Evolutionary conservation across 2,329 filamentous ascomycete genomes (phyloP).

Genomic region (Hypoxylon sp.): DNA sequence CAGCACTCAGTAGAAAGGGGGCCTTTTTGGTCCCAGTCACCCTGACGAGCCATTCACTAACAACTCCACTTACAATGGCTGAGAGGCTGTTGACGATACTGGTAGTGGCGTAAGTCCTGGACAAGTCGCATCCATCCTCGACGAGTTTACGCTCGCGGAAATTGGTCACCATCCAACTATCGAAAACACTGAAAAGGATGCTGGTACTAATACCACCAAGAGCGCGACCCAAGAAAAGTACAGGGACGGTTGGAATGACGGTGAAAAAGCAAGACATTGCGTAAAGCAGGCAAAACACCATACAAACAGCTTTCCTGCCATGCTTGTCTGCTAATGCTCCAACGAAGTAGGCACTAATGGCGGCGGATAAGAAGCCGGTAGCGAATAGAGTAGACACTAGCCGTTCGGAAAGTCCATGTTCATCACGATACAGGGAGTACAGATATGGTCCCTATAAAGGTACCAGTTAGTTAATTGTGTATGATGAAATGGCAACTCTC

Average conservation of each 20-base stretch:
- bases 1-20: slow-evolving; percentile 66
- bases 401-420: slow-evolving; percentile 47
- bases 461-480: slow-evolving; percentile 16
- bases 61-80: slow-evolving; percentile 67
- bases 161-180: slow-evolving; percentile 73
- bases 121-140: slow-evolving; percentile 51
- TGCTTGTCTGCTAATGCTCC: slow-evolving; percentile 60
- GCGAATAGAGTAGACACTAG: slow-evolving; percentile 59
- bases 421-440: slow-evolving; percentile 52
- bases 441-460: slow-evolving; percentile 49
- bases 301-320: slow-evolving; percentile 66
- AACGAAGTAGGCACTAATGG: slow-evolving; percentile 60
- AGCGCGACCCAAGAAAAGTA: slow-evolving; percentile 69
- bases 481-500: neutral
- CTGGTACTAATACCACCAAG: slow-evolving; percentile 70
- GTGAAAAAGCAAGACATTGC: slow-evolving; percentile 67
- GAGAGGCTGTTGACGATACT: slow-evolving; percentile 68
- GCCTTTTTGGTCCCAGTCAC: slow-evolving; percentile 64
- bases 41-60: slow-evolving; percentile 66
- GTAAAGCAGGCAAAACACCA: slow-evolving; percentile 68
- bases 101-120: slow-evolving; percentile 66
- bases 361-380: slow-evolving; percentile 65
- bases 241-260: slow-evolving; percentile 58
- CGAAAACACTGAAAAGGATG: slow-evolving; percentile 71
- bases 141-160: slow-evolving; percentile 64